Conservation (phyloP, 768 basidiomycete genomes). For the Melanogaster broomeanus region DNA sequence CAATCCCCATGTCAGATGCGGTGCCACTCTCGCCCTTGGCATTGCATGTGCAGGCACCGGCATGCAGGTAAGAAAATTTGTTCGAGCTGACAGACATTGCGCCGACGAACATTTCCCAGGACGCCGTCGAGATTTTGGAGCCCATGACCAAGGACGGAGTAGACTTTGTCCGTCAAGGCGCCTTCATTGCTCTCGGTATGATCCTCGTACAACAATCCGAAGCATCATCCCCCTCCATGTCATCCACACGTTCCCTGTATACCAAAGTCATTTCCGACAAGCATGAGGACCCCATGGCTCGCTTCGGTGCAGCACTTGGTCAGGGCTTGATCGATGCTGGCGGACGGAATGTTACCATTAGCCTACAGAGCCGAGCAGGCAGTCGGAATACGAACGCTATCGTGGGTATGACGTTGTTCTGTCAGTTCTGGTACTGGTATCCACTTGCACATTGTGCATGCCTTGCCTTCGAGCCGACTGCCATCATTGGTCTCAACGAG, state of each 20-base stretch:
- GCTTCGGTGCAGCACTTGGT: constrained; percentile 93
- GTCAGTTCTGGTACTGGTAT: constrained; percentile 99
- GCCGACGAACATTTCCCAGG: constrained; percentile 44
- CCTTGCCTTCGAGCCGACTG: constrained; percentile 93
- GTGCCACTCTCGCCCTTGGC: constrained; percentile 93
- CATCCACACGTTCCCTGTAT: constrained; percentile 81
- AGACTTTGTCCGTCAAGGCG: constrained; percentile 98
- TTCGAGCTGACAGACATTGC: neutral
- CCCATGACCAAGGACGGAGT: constrained; percentile 98
- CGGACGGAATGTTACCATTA: constrained; percentile 94
- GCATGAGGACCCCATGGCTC: constrained; percentile 98
- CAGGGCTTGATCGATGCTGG: constrained; percentile 98
- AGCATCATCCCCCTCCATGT: constrained; percentile 79
- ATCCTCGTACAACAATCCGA: constrained; percentile 96
- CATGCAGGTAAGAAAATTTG: constrained; percentile 62
- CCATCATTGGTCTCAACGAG: constrained; percentile 87
- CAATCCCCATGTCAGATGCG: constrained; percentile 97
- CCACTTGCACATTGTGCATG: constrained; percentile 92
- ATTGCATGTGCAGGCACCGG: constrained; percentile 98
- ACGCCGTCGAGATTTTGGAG: constrained; percentile 94
- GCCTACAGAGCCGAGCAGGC: constrained; percentile 89
- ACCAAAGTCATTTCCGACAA: constrained; percentile 91
- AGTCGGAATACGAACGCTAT: constrained; percentile 92
- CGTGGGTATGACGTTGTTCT: constrained; percentile 97
- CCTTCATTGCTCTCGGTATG: constrained; percentile 94